Evolutionary conservation across 169 alveolate genomes (phyloP).

Genomic region (Plasmodium knowlesi): DNA sequence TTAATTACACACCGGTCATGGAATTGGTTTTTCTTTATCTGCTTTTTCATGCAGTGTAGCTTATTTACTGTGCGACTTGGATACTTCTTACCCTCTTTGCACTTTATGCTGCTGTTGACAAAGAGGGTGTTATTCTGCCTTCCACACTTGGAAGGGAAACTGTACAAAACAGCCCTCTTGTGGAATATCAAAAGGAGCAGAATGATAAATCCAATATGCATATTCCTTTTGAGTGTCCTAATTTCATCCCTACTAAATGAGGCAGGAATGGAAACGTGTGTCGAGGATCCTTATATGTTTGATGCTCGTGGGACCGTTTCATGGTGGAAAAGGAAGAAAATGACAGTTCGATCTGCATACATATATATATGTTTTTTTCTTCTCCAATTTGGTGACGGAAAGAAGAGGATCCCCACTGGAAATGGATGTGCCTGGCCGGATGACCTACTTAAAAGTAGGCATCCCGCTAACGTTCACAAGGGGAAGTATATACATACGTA

Average conservation of each 20-base stretch:
- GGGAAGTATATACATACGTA: background rate
- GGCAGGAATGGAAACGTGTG: background rate
- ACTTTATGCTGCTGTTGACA: background rate
- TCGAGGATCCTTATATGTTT: background rate
- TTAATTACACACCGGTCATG: conserved; percentile 82
- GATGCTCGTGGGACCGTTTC: background rate
- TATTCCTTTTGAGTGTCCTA: background rate
- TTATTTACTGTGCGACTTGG: background rate
- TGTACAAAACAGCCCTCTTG: background rate
- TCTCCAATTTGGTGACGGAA: background rate
- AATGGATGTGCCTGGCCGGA: background rate
- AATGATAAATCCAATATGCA: background rate
- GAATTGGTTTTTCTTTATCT: conserved; percentile 73
- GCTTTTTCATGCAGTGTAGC: conserved; percentile 33
- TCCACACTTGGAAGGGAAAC: background rate
- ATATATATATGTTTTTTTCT: background rate
- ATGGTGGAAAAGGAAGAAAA: background rate
- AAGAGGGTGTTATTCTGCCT: background rate
- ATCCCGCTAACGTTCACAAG: background rate
- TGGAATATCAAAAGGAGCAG: background rate
- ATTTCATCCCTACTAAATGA: background rate
- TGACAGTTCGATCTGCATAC: background rate
- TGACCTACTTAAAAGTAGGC: background rate
- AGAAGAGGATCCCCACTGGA: background rate
- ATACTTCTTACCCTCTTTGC: background rate